Evolutionary conservation across 257 asterid species (phyloP).

Genomic region (Solanum medicagineum): DNA sequence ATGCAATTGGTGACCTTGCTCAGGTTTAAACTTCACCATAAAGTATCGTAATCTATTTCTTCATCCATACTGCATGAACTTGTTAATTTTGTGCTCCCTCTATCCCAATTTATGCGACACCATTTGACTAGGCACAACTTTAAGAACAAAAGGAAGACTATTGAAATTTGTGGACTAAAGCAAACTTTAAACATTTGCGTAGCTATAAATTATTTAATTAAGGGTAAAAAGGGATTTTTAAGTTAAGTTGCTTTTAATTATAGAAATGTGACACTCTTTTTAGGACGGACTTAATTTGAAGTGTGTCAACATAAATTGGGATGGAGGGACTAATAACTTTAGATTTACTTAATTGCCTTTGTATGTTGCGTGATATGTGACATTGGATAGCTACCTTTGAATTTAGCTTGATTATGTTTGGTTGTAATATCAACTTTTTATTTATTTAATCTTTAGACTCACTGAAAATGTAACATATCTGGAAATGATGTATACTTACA

Average conservation of each 20-base stretch:
- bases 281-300: background rate
- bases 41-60: background rate
- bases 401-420: background rate
- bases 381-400: background rate
- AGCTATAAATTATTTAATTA: background rate
- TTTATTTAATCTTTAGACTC: background rate
- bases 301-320: background rate
- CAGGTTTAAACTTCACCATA: too few species aligned
- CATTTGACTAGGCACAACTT: background rate
- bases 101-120: background rate
- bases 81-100: background rate
- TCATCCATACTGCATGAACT: background rate
- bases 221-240: background rate
- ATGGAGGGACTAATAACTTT: background rate
- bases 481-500: background rate
- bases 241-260: background rate
- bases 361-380: background rate
- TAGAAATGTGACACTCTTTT: background rate
- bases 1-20: too few species aligned
- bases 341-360: background rate
- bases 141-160: background rate
- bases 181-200: background rate
- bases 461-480: background rate
- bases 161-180: background rate
- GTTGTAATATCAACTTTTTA: background rate